Evolutionary conservation across 1,139 yeast genomes (phyloP).

Genomic region (Hanseniaspora gamundiae): DNA sequence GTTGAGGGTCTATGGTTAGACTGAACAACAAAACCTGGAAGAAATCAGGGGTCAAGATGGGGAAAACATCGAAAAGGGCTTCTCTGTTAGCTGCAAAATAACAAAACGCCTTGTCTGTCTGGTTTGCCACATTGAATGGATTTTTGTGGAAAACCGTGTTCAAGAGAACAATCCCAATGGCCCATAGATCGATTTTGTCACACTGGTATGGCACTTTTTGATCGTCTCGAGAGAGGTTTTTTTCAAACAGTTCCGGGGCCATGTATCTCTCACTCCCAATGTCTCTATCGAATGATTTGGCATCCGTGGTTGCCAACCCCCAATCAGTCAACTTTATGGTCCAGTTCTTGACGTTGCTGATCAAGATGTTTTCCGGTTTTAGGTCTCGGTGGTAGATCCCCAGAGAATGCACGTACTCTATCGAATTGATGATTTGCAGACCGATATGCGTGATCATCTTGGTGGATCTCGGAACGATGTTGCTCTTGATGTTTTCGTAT

Average conservation of each 20-base stretch:
- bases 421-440: slow-evolving; percentile 64
- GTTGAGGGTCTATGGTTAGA: slow-evolving; percentile 76
- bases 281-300: slow-evolving; percentile 64
- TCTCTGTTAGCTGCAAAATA: slow-evolving; percentile 85
- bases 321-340: slow-evolving; percentile 78
- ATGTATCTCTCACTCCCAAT: slow-evolving; percentile 91
- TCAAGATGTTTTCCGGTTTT: slow-evolving; percentile 80
- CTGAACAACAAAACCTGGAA: slow-evolving; percentile 71
- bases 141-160: slow-evolving; percentile 83
- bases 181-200: slow-evolving; percentile 85
- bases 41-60: slow-evolving; percentile 77
- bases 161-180: slow-evolving; percentile 75
- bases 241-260: slow-evolving; percentile 87
- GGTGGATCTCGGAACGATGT: slow-evolving; percentile 68
- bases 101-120: slow-evolving; percentile 72
- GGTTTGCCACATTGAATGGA: slow-evolving; percentile 78
- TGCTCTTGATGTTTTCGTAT: slow-evolving; percentile 81
- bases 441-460: slow-evolving; percentile 66
- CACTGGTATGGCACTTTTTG: slow-evolving; percentile 58
- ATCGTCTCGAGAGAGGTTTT: slow-evolving; percentile 24
- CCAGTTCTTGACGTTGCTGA: slow-evolving; percentile 56
- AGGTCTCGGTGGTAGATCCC: slow-evolving; percentile 79
- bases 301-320: slow-evolving; percentile 74
- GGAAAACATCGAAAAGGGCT: slow-evolving; percentile 83
- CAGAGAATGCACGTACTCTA: slow-evolving; percentile 61